Conservation (phyloP, 1,139 yeast species). For the Zygotorulaspora mrakii region DNA sequence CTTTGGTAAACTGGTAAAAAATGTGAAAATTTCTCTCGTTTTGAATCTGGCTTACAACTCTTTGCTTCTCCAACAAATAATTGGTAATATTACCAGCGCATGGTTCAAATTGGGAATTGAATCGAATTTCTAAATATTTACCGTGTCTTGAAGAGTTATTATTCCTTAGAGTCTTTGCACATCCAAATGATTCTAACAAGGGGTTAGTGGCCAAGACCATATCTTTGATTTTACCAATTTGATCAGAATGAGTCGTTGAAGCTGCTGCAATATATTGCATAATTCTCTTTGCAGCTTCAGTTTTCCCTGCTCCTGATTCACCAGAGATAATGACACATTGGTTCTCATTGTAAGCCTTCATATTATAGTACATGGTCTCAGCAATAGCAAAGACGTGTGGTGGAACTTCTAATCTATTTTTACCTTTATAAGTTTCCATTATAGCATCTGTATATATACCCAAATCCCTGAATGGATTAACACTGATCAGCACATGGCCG, state of each 20-base stretch:
- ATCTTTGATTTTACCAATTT: conserved; percentile 82
- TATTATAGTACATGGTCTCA: conserved; percentile 91
- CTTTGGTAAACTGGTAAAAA: conserved; percentile 91
- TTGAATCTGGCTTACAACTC: conserved; percentile 90
- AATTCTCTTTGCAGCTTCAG: conserved; percentile 97
- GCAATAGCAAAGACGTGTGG: conserved; percentile 99
- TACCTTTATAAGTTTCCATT: conserved; percentile 76
- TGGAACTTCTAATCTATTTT: conserved; percentile 93
- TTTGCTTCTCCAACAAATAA: conserved; percentile 86
- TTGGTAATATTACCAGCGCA: conserved; percentile 95
- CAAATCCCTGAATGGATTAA: conserved; percentile 92
- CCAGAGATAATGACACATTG: conserved; percentile 99
- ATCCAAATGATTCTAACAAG: conserved; percentile 91
- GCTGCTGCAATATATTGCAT: conserved; percentile 98
- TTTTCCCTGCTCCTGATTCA: conserved; percentile 98
- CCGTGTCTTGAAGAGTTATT: conserved; percentile 98
- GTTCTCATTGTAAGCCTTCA: conserved; percentile 90
- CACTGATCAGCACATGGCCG: conserved; percentile 88
- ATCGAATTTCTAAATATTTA: conserved; percentile 87
- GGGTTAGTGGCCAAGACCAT: conserved; percentile 99
- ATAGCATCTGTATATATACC: conserved; percentile 87
- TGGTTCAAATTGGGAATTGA: conserved; percentile 79
- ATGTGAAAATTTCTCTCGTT: conserved; percentile 96
- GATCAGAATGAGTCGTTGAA: conserved; percentile 51
- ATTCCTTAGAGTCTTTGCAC: conserved; percentile 95